Conservation (phyloP, 1,139 yeast species). For the Pichia sp. region DNA sequence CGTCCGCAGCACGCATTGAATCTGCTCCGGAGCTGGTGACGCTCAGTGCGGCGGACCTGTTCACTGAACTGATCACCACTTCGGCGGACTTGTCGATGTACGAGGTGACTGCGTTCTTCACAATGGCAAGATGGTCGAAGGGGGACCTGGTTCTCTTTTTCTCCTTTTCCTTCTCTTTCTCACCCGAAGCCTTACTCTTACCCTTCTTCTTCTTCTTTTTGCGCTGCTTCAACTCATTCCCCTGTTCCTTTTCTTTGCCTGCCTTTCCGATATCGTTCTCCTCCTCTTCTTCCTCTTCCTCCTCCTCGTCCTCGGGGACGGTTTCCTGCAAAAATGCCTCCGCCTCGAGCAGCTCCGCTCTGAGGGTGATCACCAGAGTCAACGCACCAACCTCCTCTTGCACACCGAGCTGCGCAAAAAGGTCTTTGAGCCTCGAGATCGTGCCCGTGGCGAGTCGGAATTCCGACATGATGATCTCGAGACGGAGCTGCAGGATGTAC, state of each 20-base stretch:
- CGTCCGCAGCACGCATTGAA: constrained; percentile 9
- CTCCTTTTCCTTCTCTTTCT: not conserved
- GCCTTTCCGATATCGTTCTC: not conserved
- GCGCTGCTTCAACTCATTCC: not conserved
- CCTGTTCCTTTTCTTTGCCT: not conserved
- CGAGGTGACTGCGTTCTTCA: constrained; percentile 8
- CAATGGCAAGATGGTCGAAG: constrained; percentile 5
- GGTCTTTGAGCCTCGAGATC: constrained; percentile 17
- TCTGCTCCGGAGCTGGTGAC: constrained; percentile 11
- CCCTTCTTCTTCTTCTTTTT: not conserved
- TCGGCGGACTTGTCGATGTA: constrained; percentile 16
- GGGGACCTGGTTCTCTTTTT: not conserved
- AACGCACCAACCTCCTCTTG: constrained; percentile 17
- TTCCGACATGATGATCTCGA: constrained; percentile 16
- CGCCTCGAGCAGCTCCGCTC: constrained; percentile 14
- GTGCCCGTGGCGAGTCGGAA: constrained; percentile 14
- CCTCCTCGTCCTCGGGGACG: not conserved
- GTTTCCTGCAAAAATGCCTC: constrained; percentile 7
- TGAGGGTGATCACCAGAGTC: constrained; percentile 6
- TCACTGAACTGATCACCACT: constrained; percentile 13
- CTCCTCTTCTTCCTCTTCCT: not conserved
- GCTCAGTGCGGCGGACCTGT: constrained; percentile 11
- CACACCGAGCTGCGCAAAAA: constrained; percentile 11
- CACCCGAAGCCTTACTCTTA: too few species aligned
- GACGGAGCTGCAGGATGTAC: constrained; percentile 14